These are phyloP conservation scores for Heracleum sosnowskyi DNA, from an alignment of 129 eudicot genomes.

Conservation along the genomic window DNA sequence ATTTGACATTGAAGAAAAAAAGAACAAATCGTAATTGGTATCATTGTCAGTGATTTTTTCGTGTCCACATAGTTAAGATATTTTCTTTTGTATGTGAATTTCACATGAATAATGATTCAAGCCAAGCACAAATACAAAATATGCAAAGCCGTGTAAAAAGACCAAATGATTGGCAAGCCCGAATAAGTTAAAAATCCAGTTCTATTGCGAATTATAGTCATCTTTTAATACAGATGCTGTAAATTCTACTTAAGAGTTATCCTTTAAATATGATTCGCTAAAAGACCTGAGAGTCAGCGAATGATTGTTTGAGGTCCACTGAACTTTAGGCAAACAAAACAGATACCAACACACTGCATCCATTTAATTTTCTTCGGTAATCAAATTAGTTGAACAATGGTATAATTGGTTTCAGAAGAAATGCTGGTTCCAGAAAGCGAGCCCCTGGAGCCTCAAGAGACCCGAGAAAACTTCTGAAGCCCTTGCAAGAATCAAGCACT, in stretches of 20 bases:
- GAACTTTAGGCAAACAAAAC: not conserved
- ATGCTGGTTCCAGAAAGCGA: conserved; percentile 28
- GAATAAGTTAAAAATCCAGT: not conserved
- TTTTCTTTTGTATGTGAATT: not conserved
- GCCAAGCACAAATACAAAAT: not conserved
- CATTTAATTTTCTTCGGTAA: not conserved
- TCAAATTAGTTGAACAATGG: not conserved
- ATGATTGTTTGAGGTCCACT: not conserved
- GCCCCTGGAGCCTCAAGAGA: conserved; percentile 36
- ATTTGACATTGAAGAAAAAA: not conserved
- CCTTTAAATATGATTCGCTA: not conserved
- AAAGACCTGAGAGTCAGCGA: not conserved
- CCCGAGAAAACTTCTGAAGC: conserved; percentile 35
- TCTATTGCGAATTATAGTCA: not conserved
- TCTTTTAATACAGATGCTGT: not conserved
- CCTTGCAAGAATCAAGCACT: conserved; percentile 41
- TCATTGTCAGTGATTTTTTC: not conserved
- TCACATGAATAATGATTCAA: not conserved
- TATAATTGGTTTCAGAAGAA: conserved; percentile 43
- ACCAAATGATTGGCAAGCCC: not conserved
- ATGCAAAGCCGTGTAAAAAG: not conserved
- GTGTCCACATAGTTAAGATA: not conserved
- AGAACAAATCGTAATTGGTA: not conserved
- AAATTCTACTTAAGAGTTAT: not conserved
- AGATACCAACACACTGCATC: not conserved